Evolutionary conservation across 148 eudicot species (phyloP), one percentile per base, ranked within the genome.

Genomic region (Rhododendron griersonianum): DNA sequence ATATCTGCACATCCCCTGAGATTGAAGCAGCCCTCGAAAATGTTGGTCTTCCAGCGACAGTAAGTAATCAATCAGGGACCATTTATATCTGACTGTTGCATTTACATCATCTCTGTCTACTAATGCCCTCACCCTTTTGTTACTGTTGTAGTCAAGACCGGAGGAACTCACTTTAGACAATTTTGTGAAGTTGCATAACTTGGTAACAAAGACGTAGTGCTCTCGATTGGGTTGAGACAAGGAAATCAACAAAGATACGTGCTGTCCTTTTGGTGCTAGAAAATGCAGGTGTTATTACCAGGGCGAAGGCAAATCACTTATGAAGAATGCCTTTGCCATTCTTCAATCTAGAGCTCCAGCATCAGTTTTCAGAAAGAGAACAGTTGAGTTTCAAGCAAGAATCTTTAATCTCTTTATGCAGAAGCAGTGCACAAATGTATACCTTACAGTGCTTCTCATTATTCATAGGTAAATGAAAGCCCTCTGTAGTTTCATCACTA

Each of bases 141-240:
- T 48, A 79, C 39, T 88, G 86, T 84, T 89, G 89, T 92, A 96
- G 99, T 89, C 98, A 50, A 92, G 98, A 87, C 98, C 98, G 11
- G 98, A 96, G 90, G 98, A 96, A 89, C 94, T 96, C 81, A 91
- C 95, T 5, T 37, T 96, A 84, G 92, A 92, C 39, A 94, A 96
- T 83, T 96, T 96, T 84, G 98, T 96, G 57, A 93, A 83, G 83
- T 69, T 96, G 85, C 96, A 96, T 85, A 93, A 93, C 87, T 87
- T 88, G 76, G 86, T 96, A 37, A 86, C 88, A 59, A 88, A 86
- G 77, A 82, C 81, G 0, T 86, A 85, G 89, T n/a, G 25, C n/a
- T 8, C 14, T 18, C 7, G 39, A 5, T 7, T 35, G 78, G 37
- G 37, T 11, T 30, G 75, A 25, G 75, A 28, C 37, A 30, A 28